Conservation (phyloP, 768 basidiomycete genomes). For the Hortiboletus flavorubellus region DNA sequence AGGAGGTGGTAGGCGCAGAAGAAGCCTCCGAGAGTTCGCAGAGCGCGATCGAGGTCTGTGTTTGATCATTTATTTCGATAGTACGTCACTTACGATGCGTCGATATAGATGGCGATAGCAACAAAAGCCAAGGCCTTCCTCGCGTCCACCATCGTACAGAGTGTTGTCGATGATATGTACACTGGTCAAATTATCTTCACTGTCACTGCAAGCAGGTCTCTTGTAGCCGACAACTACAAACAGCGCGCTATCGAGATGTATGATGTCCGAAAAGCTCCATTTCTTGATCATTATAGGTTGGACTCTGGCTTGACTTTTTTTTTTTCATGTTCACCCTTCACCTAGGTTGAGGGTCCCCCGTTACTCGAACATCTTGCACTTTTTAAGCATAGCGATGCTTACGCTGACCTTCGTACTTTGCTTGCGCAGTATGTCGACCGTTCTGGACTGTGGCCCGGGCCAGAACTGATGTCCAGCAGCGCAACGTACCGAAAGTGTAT, state of each 20-base stretch:
- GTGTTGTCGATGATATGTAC: slow-evolving; percentile 85
- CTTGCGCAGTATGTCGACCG: slow-evolving; percentile 55
- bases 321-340: neutral
- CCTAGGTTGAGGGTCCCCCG: slow-evolving; percentile 74
- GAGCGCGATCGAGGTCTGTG: slow-evolving; percentile 81
- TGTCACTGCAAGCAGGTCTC: slow-evolving; percentile 57
- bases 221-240: slow-evolving; percentile 91
- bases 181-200: slow-evolving; percentile 73
- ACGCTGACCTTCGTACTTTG: slow-evolving; percentile 70
- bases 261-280: slow-evolving; percentile 59
- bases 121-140: slow-evolving; percentile 84
- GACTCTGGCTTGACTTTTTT: neutral
- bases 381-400: slow-evolving; percentile 70
- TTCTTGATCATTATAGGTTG: slow-evolving; percentile 82
- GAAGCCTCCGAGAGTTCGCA: slow-evolving; percentile 60
- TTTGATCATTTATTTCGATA: neutral
- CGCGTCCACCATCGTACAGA: slow-evolving; percentile 78
- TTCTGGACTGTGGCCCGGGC: neutral
- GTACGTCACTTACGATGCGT: neutral
- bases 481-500: slow-evolving; percentile 49
- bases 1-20: slow-evolving; percentile 51
- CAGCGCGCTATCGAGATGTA: slow-evolving; percentile 71
- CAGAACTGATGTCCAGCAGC: slow-evolving; percentile 38
- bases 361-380: slow-evolving; percentile 75
- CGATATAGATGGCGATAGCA: slow-evolving; percentile 76